Conservation (phyloP, 768 basidiomycete species). For the Boletus vinaceobasis region DNA sequence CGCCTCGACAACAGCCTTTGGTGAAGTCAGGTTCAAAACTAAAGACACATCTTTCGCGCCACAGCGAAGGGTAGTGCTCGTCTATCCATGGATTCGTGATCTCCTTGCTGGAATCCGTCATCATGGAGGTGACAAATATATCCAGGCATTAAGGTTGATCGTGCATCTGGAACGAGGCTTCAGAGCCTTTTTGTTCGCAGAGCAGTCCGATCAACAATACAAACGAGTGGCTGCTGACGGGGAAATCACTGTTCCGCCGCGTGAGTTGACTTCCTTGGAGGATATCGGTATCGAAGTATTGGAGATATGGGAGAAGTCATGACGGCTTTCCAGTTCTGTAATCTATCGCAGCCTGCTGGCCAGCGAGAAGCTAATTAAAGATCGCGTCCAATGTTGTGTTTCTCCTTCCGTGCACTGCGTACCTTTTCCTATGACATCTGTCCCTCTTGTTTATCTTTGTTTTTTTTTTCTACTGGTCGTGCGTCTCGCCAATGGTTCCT, state of each 20-base stretch:
- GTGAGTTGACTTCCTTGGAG: background rate
- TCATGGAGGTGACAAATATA: background rate
- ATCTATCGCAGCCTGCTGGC: no score
- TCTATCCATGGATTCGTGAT: constrained; percentile 10
- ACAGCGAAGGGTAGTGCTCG: background rate
- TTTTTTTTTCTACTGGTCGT: no score
- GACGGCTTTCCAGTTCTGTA: background rate
- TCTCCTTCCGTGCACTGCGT: no score
- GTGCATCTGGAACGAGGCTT: constrained; percentile 9
- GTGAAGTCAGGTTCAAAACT: background rate
- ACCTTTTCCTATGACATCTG: no score
- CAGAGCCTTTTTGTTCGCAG: constrained; percentile 2
- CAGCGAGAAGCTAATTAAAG: no score
- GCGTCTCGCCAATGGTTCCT: no score
- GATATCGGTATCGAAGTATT: background rate
- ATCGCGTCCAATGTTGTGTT: no score
- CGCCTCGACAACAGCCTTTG: constrained; percentile 1
- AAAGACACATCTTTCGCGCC: background rate
- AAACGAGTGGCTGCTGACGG: constrained; percentile 14
- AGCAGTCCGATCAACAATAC: constrained; percentile 7
- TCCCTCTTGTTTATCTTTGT: no score
- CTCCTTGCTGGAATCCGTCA: background rate
- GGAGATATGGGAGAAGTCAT: constrained; percentile 5
- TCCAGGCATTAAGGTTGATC: background rate
- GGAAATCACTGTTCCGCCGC: background rate